phyloP scores from a whole-genome alignment of 1,139 yeast genomes.

The Geotrichum citri-aurantii region DNA sequence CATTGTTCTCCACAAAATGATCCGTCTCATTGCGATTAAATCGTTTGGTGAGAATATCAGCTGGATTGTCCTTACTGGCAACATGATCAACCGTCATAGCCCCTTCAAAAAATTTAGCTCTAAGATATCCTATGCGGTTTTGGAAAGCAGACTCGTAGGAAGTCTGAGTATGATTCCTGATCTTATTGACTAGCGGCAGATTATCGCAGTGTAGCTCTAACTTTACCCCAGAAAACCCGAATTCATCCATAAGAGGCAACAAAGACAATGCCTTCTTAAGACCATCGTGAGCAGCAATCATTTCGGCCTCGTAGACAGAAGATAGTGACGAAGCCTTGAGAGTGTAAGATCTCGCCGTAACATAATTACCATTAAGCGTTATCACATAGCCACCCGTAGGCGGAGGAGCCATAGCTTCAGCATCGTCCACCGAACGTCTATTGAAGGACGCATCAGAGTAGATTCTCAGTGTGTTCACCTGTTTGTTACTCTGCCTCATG shows the following conservation, averaged over 20 bases:
- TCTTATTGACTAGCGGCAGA: background rate
- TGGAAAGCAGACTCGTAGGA: background rate
- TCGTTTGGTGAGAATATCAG: background rate
- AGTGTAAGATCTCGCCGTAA: background rate
- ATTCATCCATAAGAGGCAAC: background rate
- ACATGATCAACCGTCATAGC: background rate
- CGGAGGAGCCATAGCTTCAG: background rate
- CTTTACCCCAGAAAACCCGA: background rate
- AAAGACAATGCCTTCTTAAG: background rate
- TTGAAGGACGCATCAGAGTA: background rate
- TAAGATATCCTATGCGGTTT: background rate
- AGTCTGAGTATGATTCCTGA: background rate
- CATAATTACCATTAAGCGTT: background rate
- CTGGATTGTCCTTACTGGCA: background rate
- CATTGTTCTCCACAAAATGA: no score
- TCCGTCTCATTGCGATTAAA: no score
- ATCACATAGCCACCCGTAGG: background rate
- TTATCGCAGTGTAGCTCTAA: background rate
- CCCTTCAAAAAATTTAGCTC: background rate
- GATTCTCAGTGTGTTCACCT: background rate
- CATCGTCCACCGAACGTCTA: background rate
- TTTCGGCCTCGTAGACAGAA: background rate
- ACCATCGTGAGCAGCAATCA: slow-evolving; percentile 1
- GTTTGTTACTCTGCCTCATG: no score
- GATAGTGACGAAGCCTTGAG: background rate